Evolutionary conservation across 768 basidiomycete genomes (phyloP), one percentile per base, ranked within the genome.

Genomic region (Leucocoprinus birnbaumii): DNA sequence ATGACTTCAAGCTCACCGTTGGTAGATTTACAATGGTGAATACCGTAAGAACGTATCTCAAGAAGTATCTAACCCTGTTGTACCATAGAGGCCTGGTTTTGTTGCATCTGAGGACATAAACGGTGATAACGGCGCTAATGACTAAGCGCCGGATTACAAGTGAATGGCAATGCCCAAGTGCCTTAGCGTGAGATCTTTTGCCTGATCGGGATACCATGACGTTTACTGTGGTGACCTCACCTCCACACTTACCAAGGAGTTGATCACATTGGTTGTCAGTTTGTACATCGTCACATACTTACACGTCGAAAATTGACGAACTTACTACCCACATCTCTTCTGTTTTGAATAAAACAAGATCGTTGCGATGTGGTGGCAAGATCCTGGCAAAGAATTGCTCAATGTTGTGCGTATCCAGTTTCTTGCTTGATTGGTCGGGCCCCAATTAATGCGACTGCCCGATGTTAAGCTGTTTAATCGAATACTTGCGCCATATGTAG

Each of bases 401-500:
- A 86, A 89, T 69, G 80, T 90, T 55, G 91, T 92, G 55, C 59
- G 85, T 77, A 21, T 18, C 7, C 14, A 38, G 45, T 24, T 27
- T 41, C 25, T n/a, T 51, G 55, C 22, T 21, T 40, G 25, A 45
- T 53, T 9, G 19, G n/a, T 43, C 48, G 47, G 18, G 19, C 14
- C n/a, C 5, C n/a, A 27, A 40, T 35, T 31, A 5, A 48, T 47
- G 19, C 41, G 46, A n/a, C 5, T 50, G 11, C 45, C 26, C 31
- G 26, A 38, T 25, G n/a, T 25, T 24, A 62, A 78, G 90, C 68
- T 94, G 62, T 90, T 97, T 74, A 95, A 95, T 68, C 84, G 89
- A 60, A 89, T 94, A 59, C 84, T 97, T 48, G 91, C 91, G 24
- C 94, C 93, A 0, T 98, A 98, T 80, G 89, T 98, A 60, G 93